These are phyloP conservation scores for Saccharomyces eubayanus DNA, from an alignment of 805 yeast genomes.

Conservation along the genomic window DNA sequence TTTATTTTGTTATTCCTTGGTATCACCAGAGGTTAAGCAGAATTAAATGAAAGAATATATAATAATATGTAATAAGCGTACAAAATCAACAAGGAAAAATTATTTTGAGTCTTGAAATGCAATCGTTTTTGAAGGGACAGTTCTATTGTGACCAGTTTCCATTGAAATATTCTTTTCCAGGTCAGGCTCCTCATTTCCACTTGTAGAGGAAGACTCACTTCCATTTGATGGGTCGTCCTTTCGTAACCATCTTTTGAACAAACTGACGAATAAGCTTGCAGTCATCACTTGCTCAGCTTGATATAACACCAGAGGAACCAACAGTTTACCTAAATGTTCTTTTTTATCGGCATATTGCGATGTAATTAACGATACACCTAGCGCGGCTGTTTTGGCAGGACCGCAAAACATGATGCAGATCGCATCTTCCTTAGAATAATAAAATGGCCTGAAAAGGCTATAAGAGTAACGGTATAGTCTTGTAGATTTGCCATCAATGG, in stretches of 20 bases:
- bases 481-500: conserved; percentile 37
- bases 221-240: conserved; percentile 19
- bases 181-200: conserved; percentile 6
- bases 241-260: conserved; percentile 58
- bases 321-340: conserved; percentile 55
- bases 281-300: conserved; percentile 82
- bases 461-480: conserved; percentile 37
- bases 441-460: conserved; percentile 48
- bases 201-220: background rate
- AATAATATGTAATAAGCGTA: background rate
- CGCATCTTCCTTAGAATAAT: conserved; percentile 62
- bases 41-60: conserved; percentile 1
- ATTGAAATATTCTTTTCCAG: background rate
- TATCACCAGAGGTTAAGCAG: background rate
- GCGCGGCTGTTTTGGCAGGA: conserved; percentile 88
- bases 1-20: background rate
- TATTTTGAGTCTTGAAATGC: background rate
- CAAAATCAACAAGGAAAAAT: background rate
- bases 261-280: conserved; percentile 62
- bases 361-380: conserved; percentile 77
- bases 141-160: background rate
- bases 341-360: conserved; percentile 66
- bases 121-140: background rate
- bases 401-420: conserved; percentile 80
- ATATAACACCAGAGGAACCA: conserved; percentile 77